Conservation (phyloP, 495 filamentous ascomycete species). For the Venustampulla echinocandica region DNA sequence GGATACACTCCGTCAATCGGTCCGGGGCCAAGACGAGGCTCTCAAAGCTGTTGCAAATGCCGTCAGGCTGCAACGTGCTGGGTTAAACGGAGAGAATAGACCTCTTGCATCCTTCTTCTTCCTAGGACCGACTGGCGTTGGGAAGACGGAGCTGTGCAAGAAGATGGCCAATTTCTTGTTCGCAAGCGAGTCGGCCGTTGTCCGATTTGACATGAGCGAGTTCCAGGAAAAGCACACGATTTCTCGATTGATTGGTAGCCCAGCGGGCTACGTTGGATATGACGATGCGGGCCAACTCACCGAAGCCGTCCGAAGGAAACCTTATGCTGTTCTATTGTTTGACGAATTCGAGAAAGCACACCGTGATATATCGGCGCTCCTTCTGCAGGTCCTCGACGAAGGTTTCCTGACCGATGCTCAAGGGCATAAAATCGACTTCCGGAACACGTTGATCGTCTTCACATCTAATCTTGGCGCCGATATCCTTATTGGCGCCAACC, state of each 20-base stretch:
- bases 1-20: slow-evolving; percentile 72
- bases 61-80: slow-evolving; percentile 88
- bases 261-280: slow-evolving; percentile 92
- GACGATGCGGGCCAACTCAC: slow-evolving; percentile 96
- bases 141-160: slow-evolving; percentile 96
- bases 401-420: slow-evolving; percentile 93
- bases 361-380: slow-evolving; percentile 85
- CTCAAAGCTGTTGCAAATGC: slow-evolving; percentile 85
- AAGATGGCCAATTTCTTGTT: slow-evolving; percentile 90
- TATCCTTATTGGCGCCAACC: slow-evolving; percentile 54
- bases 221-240: slow-evolving; percentile 98
- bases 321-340: slow-evolving; percentile 89
- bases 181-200: slow-evolving; percentile 79
- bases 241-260: slow-evolving; percentile 82
- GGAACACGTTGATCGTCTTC: slow-evolving; percentile 91
- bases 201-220: slow-evolving; percentile 95
- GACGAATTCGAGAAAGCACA: slow-evolving; percentile 99
- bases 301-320: slow-evolving; percentile 89
- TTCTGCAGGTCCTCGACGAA: slow-evolving; percentile 93
- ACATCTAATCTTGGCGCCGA: slow-evolving; percentile 87
- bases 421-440: slow-evolving; percentile 92
- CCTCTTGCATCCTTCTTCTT: slow-evolving; percentile 96
- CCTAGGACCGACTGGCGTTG: slow-evolving; percentile 90
- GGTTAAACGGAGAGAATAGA: slow-evolving; percentile 81
- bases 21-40: slow-evolving; percentile 91